Conservation (phyloP, 768 basidiomycete genomes). For the Pleurotus citrinopileatus region DNA sequence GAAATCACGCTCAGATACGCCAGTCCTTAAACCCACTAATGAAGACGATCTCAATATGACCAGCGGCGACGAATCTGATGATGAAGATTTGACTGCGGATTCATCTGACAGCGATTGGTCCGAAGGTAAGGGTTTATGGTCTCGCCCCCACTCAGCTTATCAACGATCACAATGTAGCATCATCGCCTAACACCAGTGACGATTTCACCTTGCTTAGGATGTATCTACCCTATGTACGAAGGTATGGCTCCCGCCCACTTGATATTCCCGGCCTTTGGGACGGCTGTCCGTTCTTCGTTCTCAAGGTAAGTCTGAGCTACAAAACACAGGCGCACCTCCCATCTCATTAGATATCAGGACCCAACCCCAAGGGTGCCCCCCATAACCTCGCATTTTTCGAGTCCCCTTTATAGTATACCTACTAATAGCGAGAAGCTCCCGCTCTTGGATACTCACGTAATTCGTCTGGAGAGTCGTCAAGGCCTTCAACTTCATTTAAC, state of each 20-base stretch:
- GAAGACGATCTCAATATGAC: slow-evolving; percentile 52
- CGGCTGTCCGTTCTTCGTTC: slow-evolving; percentile 41
- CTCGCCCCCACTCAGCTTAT: too few species aligned
- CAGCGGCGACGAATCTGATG: slow-evolving; percentile 78
- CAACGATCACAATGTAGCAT: neutral
- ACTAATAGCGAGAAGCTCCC: neutral
- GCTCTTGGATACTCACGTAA: slow-evolving; percentile 24
- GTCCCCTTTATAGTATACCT: neutral
- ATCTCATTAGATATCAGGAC: slow-evolving; percentile 18
- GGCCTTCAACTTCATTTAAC: slow-evolving; percentile 45
- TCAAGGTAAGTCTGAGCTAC: slow-evolving; percentile 34
- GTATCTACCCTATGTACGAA: slow-evolving; percentile 47
- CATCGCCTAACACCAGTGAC: neutral
- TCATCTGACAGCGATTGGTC: slow-evolving; percentile 49
- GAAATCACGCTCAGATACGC: slow-evolving; percentile 48
- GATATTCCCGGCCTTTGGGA: slow-evolving; percentile 41
- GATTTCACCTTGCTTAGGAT: slow-evolving; percentile 17
- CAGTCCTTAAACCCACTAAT: slow-evolving; percentile 24
- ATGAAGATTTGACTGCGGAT: slow-evolving; percentile 58
- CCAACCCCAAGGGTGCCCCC: slow-evolving; percentile 1
- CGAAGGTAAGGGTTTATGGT: slow-evolving; percentile 38
- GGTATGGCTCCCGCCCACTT: slow-evolving; percentile 38
- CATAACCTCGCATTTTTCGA: neutral
- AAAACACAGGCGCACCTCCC: neutral
- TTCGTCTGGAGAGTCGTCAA: slow-evolving; percentile 38